Percentiles rank a stretch among this genome's conserved stretches.
Evolutionary conservation across 2,329 filamentous ascomycete species (phyloP).

Genomic region (Stemphylium vesicarium): DNA sequence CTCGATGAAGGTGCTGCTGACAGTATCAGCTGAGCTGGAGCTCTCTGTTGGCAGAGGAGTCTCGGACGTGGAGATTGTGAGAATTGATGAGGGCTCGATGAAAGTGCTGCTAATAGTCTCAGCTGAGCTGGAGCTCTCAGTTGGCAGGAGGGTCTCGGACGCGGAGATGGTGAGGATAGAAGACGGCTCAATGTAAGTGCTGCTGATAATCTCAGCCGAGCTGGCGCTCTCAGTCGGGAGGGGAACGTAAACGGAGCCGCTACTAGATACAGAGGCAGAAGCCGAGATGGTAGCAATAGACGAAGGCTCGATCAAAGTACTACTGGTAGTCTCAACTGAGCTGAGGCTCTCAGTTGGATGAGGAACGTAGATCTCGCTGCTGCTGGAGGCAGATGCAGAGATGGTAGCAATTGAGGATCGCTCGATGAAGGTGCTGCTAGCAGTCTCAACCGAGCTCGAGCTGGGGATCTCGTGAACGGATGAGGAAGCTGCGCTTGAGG

Average conservation of each 20-base stretch:
- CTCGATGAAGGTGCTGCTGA: neutral
- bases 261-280: neutral
- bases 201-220: neutral
- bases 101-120: neutral
- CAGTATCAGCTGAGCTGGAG: neutral
- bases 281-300: neutral
- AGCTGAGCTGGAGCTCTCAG: neutral
- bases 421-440: slow-evolving; percentile 7
- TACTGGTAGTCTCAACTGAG: neutral
- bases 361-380: neutral
- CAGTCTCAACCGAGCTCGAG: slow-evolving; percentile 2
- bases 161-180: neutral
- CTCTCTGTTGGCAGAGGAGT: neutral
- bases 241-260: neutral
- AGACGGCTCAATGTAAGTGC: neutral
- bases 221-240: neutral
- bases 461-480: slow-evolving; percentile 1
- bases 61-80: neutral
- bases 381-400: neutral
- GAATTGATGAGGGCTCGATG: neutral
- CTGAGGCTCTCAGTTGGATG: neutral
- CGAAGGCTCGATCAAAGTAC: slow-evolving; percentile 1
- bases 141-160: neutral
- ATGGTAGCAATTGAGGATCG: slow-evolving; percentile 1
- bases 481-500: slow-evolving; percentile 1